Evolutionary conservation across 345 rosid species (phyloP).

Genomic region (Corymbia maculata): DNA sequence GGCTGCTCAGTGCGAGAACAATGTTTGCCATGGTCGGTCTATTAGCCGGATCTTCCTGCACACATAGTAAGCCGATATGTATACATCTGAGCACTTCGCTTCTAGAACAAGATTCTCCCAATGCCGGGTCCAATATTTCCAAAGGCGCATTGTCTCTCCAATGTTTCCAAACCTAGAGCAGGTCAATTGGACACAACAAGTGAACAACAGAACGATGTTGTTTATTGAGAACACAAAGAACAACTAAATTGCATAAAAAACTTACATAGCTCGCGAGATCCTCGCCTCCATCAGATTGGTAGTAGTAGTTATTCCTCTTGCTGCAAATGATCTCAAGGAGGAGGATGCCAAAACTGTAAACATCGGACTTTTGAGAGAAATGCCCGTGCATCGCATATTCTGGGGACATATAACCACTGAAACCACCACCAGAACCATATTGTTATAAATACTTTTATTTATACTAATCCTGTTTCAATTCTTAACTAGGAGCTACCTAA

Average conservation of each 20-base stretch:
- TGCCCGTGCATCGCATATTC: background rate
- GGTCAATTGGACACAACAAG: background rate
- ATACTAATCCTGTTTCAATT: background rate
- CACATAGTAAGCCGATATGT: conserved; percentile 13
- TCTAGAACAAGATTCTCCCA: background rate
- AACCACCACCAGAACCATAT: background rate
- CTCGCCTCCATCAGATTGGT: conserved; percentile 1
- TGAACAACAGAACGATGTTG: background rate
- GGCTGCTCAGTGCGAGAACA: background rate
- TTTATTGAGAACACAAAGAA: background rate
- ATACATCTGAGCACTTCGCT: conserved; percentile 21
- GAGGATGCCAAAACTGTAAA: background rate
- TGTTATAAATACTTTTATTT: background rate
- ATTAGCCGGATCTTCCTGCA: conserved; percentile 3
- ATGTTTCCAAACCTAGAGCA: background rate
- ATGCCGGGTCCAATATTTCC: background rate
- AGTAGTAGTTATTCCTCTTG: background rate
- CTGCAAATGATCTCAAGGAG: background rate
- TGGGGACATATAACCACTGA: background rate
- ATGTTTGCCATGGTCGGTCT: background rate
- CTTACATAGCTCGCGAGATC: conserved; percentile 1
- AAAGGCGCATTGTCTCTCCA: background rate
- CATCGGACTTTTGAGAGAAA: conserved; percentile 11
- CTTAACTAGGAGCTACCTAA: background rate
- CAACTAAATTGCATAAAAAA: background rate